phyloP scores from a whole-genome alignment of 1,284 basidiomycete genomes.

The Boletus sp. region DNA sequence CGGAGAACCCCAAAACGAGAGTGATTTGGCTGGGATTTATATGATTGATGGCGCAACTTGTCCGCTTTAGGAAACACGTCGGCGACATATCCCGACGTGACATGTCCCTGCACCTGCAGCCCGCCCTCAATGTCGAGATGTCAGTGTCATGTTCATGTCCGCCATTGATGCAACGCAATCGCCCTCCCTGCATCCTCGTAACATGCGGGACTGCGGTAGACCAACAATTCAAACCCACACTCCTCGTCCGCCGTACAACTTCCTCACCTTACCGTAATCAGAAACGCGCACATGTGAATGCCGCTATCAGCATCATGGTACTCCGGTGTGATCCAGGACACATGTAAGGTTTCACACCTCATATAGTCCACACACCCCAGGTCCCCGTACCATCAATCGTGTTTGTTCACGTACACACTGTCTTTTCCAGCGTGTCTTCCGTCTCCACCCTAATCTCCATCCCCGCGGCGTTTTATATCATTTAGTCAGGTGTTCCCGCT shows the following conservation, averaged over 20 bases:
- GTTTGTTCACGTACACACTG: conserved; percentile 37
- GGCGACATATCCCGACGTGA: conserved; percentile 31
- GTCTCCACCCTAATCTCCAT: conserved; percentile 35
- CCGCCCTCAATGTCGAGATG: conserved; percentile 27
- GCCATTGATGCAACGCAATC: conserved; percentile 7
- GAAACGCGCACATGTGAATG: conserved; percentile 37
- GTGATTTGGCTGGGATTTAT: conserved; percentile 22
- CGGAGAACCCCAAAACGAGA: conserved; percentile 30
- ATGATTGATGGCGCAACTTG: conserved; percentile 29
- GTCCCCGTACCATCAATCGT: conserved; percentile 34
- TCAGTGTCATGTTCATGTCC: conserved; percentile 33
- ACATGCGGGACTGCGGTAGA: conserved; percentile 24
- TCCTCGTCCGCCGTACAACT: conserved; percentile 30
- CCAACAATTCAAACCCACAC: conserved; percentile 21
- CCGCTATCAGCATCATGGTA: conserved; percentile 28
- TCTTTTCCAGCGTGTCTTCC: conserved; percentile 31
- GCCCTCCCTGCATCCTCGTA: conserved; percentile 13
- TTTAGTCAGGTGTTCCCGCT: conserved; percentile 14
- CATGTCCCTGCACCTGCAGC: conserved; percentile 18
- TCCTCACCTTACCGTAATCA: conserved; percentile 34
- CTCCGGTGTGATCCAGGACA: conserved; percentile 29
- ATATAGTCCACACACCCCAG: conserved; percentile 32
- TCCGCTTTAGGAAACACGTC: conserved; percentile 26
- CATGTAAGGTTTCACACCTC: conserved; percentile 38
- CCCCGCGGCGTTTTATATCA: conserved; percentile 31